Conservation (phyloP, 1,284 basidiomycete species). For the Irpex sp. region DNA sequence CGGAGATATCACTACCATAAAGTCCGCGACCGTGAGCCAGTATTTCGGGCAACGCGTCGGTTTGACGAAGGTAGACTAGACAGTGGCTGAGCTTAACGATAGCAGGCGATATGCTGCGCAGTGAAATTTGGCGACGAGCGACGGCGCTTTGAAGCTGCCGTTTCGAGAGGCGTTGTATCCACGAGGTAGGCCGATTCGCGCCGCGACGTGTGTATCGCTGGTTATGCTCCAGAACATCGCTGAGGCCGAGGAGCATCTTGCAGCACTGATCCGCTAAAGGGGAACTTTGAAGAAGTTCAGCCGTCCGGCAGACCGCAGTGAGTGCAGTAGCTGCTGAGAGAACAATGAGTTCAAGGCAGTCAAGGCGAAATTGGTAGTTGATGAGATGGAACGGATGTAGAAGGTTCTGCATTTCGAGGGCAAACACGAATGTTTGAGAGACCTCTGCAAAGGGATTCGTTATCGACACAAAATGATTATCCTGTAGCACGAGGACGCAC, state of each 20-base stretch:
- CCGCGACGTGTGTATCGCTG: too few species aligned
- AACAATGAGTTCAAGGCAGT: neutral
- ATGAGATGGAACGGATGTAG: neutral
- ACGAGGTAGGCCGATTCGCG: neutral
- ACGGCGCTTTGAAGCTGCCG: neutral
- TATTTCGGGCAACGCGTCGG: too few species aligned
- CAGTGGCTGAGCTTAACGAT: too few species aligned
- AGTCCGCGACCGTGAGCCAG: too few species aligned
- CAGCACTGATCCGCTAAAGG: neutral
- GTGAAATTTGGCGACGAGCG: too few species aligned
- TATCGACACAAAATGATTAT: neutral
- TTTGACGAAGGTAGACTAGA: too few species aligned
- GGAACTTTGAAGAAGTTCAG: neutral
- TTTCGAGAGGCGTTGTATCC: neutral
- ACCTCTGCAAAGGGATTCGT: neutral
- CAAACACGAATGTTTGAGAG: neutral
- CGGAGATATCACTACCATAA: too few species aligned
- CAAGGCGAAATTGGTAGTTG: neutral
- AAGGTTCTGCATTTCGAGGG: neutral
- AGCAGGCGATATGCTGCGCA: too few species aligned
- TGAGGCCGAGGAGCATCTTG: neutral
- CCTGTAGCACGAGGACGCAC: neutral
- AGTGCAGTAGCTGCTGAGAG: neutral
- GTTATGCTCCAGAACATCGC: neutral
- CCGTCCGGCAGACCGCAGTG: neutral